phyloP scores from a whole-genome alignment of 805 yeast species.

The Isabelozyma heimii region DNA sequence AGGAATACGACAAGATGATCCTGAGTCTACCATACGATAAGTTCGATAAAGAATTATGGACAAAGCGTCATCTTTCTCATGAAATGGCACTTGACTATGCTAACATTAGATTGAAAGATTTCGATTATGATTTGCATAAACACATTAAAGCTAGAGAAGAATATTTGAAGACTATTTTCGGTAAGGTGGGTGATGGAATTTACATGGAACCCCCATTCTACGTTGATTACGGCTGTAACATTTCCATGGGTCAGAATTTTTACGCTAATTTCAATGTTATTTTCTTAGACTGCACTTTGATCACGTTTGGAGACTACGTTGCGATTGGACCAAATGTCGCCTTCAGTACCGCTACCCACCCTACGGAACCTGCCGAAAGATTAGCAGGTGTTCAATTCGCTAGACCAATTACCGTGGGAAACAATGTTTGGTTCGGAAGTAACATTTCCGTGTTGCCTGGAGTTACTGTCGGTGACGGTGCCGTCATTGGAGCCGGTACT shows the following conservation, averaged over 20 bases:
- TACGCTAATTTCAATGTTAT: conserved; percentile 58
- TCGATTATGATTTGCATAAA: conserved; percentile 20
- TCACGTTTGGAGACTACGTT: conserved; percentile 61
- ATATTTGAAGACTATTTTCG: conserved; percentile 43
- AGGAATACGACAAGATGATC: conserved; percentile 56
- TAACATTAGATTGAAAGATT: conserved; percentile 30
- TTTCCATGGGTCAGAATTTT: conserved; percentile 53
- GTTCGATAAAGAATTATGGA: conserved; percentile 22
- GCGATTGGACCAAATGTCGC: conserved; percentile 63
- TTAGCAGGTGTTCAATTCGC: conserved; percentile 50
- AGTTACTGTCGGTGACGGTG: conserved; percentile 59
- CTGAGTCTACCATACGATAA: conserved; percentile 47
- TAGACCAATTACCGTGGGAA: conserved; percentile 55
- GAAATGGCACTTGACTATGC: conserved; percentile 35
- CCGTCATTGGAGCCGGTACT: conserved; percentile 66
- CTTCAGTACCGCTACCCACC: conserved; percentile 64
- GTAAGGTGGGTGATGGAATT: conserved; percentile 39
- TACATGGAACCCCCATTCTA: conserved; percentile 57
- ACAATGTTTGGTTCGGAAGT: conserved; percentile 69
- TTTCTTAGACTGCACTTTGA: conserved; percentile 58
- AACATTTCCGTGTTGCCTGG: conserved; percentile 59
- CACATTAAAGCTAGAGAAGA: conserved; percentile 35
- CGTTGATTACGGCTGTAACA: conserved; percentile 68
- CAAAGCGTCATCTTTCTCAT: conserved; percentile 27
- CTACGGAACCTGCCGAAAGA: conserved; percentile 48